phyloP scores from a whole-genome alignment of 1,284 basidiomycete species.

The Xerocomus cyaneibrunnescens region DNA sequence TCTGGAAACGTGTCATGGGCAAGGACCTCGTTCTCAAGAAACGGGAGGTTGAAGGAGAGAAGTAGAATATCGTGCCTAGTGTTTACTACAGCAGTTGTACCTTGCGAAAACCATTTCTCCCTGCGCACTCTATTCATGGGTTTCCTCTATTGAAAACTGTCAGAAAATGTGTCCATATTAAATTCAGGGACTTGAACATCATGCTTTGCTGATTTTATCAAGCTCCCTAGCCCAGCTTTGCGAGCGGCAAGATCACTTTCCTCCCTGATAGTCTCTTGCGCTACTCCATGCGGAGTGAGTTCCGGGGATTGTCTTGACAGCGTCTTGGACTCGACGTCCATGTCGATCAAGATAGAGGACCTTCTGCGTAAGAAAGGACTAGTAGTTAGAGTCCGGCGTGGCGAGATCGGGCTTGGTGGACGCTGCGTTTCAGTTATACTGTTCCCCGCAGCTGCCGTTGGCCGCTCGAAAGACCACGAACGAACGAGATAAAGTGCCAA shows the following conservation, averaged over 20 bases:
- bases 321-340: constrained; percentile 71
- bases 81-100: constrained; percentile 14
- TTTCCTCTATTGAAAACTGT: constrained; percentile 12
- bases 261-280: constrained; percentile 42
- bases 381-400: constrained; percentile 53
- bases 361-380: constrained; percentile 55
- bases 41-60: constrained; percentile 68
- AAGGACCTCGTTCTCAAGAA: constrained; percentile 80
- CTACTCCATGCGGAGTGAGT: constrained; percentile 12
- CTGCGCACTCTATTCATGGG: constrained; percentile 6
- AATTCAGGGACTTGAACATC: constrained; percentile 85
- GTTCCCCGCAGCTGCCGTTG: constrained; percentile 40
- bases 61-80: constrained; percentile 22
- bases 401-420: constrained; percentile 43
- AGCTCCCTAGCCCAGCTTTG: constrained; percentile 74
- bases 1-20: constrained; percentile 86
- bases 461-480: constrained; percentile 89
- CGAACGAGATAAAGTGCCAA: constrained; percentile 84
- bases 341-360: constrained; percentile 82
- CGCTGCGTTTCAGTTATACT: background rate
- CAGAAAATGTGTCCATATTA: constrained; percentile 67
- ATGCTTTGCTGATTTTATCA: constrained; percentile 87
- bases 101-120: constrained; percentile 9
- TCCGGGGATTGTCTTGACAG: constrained; percentile 59
- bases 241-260: constrained; percentile 59